Conservation (phyloP, 148 eudicot genomes). For the Rhododendron williamsianum region DNA sequence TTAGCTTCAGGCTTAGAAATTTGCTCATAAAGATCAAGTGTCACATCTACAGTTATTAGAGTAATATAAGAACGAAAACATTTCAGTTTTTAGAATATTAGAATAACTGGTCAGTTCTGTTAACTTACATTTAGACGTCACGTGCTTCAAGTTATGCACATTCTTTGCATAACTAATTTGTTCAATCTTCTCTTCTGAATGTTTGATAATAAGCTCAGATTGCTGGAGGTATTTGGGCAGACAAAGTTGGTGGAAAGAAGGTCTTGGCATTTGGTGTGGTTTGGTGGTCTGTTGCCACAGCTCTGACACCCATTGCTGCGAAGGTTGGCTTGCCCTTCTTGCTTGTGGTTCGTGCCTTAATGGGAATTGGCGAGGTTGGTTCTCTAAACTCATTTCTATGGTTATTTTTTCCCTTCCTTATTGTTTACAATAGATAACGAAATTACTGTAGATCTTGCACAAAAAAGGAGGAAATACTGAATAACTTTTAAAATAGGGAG, state of each 20-base stretch:
- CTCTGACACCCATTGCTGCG: constrained; percentile 85
- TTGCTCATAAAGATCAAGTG: not conserved
- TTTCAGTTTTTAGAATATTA: not conserved
- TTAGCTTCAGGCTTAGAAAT: not conserved
- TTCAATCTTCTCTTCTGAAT: not conserved
- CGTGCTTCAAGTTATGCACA: not conserved
- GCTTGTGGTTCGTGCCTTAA: constrained; percentile 79
- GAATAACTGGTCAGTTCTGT: not conserved
- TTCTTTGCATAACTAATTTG: not conserved
- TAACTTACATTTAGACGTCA: not conserved
- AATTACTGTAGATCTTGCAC: not conserved
- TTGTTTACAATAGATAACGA: not conserved
- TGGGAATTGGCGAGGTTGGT: constrained; percentile 70
- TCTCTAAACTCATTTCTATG: not conserved
- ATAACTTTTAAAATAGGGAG: not conserved
- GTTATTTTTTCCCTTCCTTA: not conserved
- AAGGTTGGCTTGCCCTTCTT: constrained; percentile 82
- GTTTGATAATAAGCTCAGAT: constrained; percentile 38
- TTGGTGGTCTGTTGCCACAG: constrained; percentile 96
- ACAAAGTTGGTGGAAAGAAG: constrained; percentile 79
- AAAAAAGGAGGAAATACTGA: not conserved
- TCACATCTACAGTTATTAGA: constrained; percentile 42
- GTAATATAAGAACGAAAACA: not conserved
- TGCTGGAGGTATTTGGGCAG: constrained; percentile 99
- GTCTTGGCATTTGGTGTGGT: constrained; percentile 84